A percentile compares a stretch with the other conserved stretches of the same genome.
Conservation (phyloP, 495 filamentous ascomycete species). For the Tuber calosporum region DNA sequence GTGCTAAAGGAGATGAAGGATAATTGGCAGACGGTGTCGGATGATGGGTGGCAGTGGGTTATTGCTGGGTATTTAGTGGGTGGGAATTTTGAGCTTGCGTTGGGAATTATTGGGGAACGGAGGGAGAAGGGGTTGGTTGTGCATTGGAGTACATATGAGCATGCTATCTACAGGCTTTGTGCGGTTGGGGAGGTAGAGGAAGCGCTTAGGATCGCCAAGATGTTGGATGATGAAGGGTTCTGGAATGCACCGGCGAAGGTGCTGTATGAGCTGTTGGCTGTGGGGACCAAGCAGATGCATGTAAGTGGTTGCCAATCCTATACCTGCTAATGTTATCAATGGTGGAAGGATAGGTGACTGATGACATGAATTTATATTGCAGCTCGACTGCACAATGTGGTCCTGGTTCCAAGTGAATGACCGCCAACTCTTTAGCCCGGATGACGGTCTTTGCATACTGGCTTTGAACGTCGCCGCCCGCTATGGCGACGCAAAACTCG, state of each 20-base stretch:
- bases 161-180: constrained; percentile 63
- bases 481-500: constrained; percentile 59
- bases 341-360: constrained; percentile 32
- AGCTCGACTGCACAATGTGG: constrained; percentile 54
- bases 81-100: constrained; percentile 69
- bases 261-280: constrained; percentile 66
- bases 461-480: constrained; percentile 63
- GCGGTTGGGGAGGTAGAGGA: constrained; percentile 67
- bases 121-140: constrained; percentile 51
- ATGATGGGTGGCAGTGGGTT: constrained; percentile 59
- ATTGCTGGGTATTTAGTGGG: constrained; percentile 69
- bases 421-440: constrained; percentile 56
- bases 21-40: constrained; percentile 60
- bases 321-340: constrained; percentile 17
- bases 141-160: constrained; percentile 65
- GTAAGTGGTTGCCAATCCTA: constrained; percentile 35
- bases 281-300: constrained; percentile 52
- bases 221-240: constrained; percentile 46
- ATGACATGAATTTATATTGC: constrained; percentile 31
- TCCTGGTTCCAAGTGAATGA: constrained; percentile 59
- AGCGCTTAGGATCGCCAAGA: constrained; percentile 58
- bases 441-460: constrained; percentile 56
- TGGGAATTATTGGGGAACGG: constrained; percentile 66
- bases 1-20: constrained; percentile 64
- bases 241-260: constrained; percentile 47